phyloP scores from a whole-genome alignment of 768 basidiomycete genomes.

The Thelephora ganbajun region DNA sequence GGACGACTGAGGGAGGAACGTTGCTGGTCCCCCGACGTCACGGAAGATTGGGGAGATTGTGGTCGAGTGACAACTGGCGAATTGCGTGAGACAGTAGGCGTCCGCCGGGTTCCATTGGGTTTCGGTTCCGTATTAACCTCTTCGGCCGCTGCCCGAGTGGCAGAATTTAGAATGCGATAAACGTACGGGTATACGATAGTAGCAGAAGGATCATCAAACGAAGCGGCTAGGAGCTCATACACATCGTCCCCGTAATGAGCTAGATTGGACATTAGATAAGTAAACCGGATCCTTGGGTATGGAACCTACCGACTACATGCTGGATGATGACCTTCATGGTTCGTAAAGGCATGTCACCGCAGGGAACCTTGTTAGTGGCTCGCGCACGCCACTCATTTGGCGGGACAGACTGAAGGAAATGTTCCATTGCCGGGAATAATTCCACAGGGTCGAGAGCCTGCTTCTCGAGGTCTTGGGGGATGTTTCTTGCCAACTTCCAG shows the following conservation, averaged over 20 bases:
- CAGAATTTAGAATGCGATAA: slow-evolving; percentile 77
- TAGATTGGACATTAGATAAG: slow-evolving; percentile 16
- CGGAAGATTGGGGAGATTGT: slow-evolving; percentile 41
- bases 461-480: slow-evolving; percentile 81
- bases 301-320: slow-evolving; percentile 78
- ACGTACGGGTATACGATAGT: slow-evolving; percentile 95
- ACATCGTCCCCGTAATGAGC: slow-evolving; percentile 81
- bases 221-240: slow-evolving; percentile 78
- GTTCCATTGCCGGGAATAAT: slow-evolving; percentile 83
- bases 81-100: slow-evolving; percentile 27
- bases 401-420: slow-evolving; percentile 84
- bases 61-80: slow-evolving; percentile 58
- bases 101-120: slow-evolving; percentile 13
- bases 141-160: slow-evolving; percentile 29
- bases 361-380: slow-evolving; percentile 81
- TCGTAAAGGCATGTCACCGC: slow-evolving; percentile 94
- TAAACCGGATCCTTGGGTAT: slow-evolving; percentile 1
- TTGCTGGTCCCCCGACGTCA: slow-evolving; percentile 26
- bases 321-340: slow-evolving; percentile 99
- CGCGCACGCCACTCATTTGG: slow-evolving; percentile 95
- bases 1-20: slow-evolving; percentile 48
- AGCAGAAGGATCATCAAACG: slow-evolving; percentile 95
- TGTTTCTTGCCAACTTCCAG: slow-evolving; percentile 93
- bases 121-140: slow-evolving; percentile 11
- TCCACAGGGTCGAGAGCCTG: slow-evolving; percentile 74